Base-by-base conservation (phyloP, 2,329 filamentous ascomycete species). In the Aspergillus sp. region DNA sequence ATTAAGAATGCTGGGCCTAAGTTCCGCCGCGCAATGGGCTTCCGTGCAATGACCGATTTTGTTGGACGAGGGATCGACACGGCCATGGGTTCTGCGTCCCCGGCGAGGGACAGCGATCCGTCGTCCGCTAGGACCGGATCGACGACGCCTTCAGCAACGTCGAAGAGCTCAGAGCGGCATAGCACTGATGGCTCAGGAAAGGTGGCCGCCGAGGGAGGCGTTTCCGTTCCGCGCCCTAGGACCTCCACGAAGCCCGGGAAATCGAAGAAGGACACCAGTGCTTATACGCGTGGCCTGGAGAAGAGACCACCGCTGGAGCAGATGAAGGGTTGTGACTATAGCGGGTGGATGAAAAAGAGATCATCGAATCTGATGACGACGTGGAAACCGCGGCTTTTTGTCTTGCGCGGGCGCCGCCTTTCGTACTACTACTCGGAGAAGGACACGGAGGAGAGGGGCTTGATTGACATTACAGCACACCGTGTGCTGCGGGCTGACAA, bases 281-380 rank as follows among this genome's bases (percentile, higher is more conserved):
- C 91, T 1, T 98, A 96, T 60, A 84, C 80, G 12, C 80, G 84
- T 17, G 91, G 91, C 0, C 65, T 96, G 25, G 74, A 83, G 47
- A 86, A 88, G 59, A 82, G 89, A 39, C 66, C 75, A 0, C 91
- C 91, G 0, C 70, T 78, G 34, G 85, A 94, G 53, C 86, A 89
- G 39, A 91, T 94, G 60, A 67, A 78, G 40, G 78, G 77, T 40
- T 89, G 86, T 34, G 89, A 98, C 53, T 96, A 94, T 57, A 89
- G 81, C 50, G 91, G 91, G 1, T 98, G 91, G 91, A 98, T 98
- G 91, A 96, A 91, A 69, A 98, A 98, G 72, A 88, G 93, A 61
- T 94, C 86, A 38, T 89, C 86, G 1, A 91, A 89, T 51, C 69
- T 96, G 20, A 94, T 98, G 80, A 86, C 86, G 2, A 94, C 88